Percentiles rank a stretch among this genome's conserved stretches.
These are phyloP conservation scores for Umbelopsis vinacea DNA, from an alignment of 192 early-diverging fungal species.

Conservation along the genomic window DNA sequence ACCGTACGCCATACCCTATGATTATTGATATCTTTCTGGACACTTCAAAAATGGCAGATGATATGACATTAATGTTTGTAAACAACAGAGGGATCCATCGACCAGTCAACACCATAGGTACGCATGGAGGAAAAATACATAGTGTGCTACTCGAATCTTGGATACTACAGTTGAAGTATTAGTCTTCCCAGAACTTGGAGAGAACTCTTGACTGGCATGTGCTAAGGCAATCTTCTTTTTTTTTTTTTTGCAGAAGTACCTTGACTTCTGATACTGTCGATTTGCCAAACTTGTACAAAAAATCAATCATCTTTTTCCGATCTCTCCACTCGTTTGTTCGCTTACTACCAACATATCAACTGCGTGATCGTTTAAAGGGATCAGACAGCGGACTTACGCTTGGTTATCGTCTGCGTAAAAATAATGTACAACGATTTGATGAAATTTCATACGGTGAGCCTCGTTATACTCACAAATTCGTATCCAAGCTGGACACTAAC, in stretches of 20 bases:
- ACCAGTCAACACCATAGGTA: conserved; percentile 51
- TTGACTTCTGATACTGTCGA: conserved; percentile 65
- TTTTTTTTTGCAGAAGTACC: conserved; percentile 42
- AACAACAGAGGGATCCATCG: conserved; percentile 64
- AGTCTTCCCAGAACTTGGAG: neutral
- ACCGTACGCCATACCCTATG: conserved; percentile 63
- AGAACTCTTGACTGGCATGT: neutral
- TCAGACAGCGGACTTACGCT: conserved; percentile 49
- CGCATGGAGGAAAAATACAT: conserved; percentile 38
- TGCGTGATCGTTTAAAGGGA: conserved; percentile 54
- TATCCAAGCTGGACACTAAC: neutral
- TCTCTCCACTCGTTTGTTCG: conserved; percentile 79
- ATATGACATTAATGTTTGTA: conserved; percentile 64
- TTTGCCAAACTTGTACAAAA: conserved; percentile 87
- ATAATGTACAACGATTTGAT: conserved; percentile 52
- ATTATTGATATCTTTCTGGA: conserved; percentile 83
- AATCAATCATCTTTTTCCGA: conserved; percentile 88
- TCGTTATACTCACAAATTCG: neutral
- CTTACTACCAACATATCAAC: conserved; percentile 72
- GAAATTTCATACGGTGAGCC: conserved; percentile 73
- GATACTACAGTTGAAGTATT: conserved; percentile 77
- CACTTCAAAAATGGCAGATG: conserved; percentile 57
- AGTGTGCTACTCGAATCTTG: conserved; percentile 85
- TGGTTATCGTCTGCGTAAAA: conserved; percentile 67
- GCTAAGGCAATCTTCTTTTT: neutral